Base-by-base conservation (phyloP, 768 basidiomycete genomes). In the Auriscalpium microsporum region DNA sequence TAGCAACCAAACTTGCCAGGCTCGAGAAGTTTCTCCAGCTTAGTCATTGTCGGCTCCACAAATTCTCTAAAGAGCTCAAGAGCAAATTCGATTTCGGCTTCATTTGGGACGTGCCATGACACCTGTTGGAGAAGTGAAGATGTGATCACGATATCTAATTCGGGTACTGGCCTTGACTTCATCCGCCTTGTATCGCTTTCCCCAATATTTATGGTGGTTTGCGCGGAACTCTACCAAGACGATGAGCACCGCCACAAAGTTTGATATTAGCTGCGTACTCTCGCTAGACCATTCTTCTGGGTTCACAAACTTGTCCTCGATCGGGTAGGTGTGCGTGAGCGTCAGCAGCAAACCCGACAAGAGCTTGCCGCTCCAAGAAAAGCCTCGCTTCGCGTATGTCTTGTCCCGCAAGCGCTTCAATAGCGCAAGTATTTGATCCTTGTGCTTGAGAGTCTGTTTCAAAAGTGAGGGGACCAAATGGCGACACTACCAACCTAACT, bases 291-390 rank as follows among this genome's bases (percentile, higher is more conserved):
- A 89, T 59, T 88, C 86, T 6, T 83, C 79, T 0, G 81, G 77
- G 59, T 94, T 92, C 38, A 88, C 82, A 59, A 90, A 90, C 59
- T 80, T 83, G 66, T 87, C 86, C 64, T 95, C 90, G 52, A 81
- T 67, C 4, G 89, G 84, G 69, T 90, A 93, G 1, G 86, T 86
- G 55, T 90, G 83, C 1, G 87, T 89, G 45, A 93, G 69, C 0
- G 90, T 87, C 28, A 85, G 73, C 23, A 94, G 69, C 36, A 83
- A 71, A 60, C 86, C 86, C 10, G 83, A 83, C 23, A 94, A 66
- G 14, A 94, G 68, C 68, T 89, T 86, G 38, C 87, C 88, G 11
- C 81, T 85, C 76, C 87, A 90, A 4, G 85, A 83, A 71, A 81
- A 94, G 4, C 89, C 88, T 49, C 87, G 80, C 69, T 94, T 90